phyloP scores from a whole-genome alignment of 345 rosid species.

The Syzygium jambos region DNA sequence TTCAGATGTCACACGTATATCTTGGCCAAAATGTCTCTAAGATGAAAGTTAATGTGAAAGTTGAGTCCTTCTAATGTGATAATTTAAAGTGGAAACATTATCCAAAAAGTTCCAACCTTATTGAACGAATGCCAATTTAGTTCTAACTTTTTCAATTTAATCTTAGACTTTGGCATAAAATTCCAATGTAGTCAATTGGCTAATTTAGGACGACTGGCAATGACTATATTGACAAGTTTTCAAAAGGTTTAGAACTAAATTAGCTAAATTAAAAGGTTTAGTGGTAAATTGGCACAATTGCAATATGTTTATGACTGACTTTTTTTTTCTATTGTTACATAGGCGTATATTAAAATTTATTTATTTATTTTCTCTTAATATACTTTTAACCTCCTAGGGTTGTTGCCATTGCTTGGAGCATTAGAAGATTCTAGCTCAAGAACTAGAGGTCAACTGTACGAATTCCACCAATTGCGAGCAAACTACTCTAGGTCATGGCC shows the following conservation, averaged over 20 bases:
- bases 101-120: background rate
- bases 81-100: background rate
- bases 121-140: too few relatives aligned
- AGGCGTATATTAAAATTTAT: background rate
- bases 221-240: too few relatives aligned
- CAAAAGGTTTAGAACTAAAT: too few relatives aligned
- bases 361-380: background rate
- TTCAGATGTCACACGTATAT: background rate
- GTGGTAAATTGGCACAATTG: too few relatives aligned
- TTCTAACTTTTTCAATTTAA: too few relatives aligned
- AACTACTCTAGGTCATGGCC: background rate
- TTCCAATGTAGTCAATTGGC: too few relatives aligned
- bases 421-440: background rate
- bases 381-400: background rate
- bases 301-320: too few relatives aligned
- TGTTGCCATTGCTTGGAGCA: background rate
- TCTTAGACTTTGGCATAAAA: too few relatives aligned
- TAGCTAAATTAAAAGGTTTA: too few relatives aligned
- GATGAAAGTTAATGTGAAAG: background rate
- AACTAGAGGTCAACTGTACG: background rate
- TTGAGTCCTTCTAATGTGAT: background rate
- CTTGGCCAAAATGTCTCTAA: background rate
- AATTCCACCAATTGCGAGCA: background rate
- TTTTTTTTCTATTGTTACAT: background rate
- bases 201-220: too few relatives aligned